Base-by-base conservation (phyloP, 2,329 filamentous ascomycete species). In the Huntiella moniliformis region DNA sequence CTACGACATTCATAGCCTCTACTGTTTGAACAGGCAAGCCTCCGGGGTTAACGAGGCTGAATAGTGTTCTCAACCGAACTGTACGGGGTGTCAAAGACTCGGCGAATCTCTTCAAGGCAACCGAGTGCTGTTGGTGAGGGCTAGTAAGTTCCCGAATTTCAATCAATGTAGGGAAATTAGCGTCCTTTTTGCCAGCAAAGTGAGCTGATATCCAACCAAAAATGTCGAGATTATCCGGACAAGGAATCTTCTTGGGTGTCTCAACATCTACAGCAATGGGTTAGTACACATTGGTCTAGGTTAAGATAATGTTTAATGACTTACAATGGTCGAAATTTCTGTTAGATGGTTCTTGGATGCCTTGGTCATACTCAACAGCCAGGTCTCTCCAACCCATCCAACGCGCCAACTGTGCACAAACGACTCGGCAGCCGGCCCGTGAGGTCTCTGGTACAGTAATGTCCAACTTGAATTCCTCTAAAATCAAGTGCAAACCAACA, bases 401-500 rank as follows among this genome's bases (percentile, higher is more conserved):
- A 45, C 71, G 67, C 1, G 80, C 75, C 47, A 98, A 68, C 57
- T 95, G 88, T 39, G 79, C 77, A 38, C 96, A 64, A 2, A 95
- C 60, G 12, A 82, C 77, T n/a, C 75, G 73, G 16, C 96, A 55
- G 41, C 72, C 67, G 7, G 61, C 58, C 18, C 64, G 61, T 0
- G 67, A 63, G 0, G 65, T 62, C 43, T 69, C 66, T 0, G 66
- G 61, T 0, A 61, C 60, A 51, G 68, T 65, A 4, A 78, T 71
- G 50, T 83, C 75, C 1, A 98, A 70, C 57, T 93, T 96, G 51
- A 82, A 71, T 58, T 98, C 91, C 58, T 98, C 88, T 0, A 82
- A 71, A n/a, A 93, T 65, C 3, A 96, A 67, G 61, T 98, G 91
- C 10, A 98, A 66, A 1, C 74, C 80, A 52, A 92, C 66, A 34